phyloP scores from a whole-genome alignment of 495 filamentous ascomycete species.

The Penicillium roqueforti region DNA sequence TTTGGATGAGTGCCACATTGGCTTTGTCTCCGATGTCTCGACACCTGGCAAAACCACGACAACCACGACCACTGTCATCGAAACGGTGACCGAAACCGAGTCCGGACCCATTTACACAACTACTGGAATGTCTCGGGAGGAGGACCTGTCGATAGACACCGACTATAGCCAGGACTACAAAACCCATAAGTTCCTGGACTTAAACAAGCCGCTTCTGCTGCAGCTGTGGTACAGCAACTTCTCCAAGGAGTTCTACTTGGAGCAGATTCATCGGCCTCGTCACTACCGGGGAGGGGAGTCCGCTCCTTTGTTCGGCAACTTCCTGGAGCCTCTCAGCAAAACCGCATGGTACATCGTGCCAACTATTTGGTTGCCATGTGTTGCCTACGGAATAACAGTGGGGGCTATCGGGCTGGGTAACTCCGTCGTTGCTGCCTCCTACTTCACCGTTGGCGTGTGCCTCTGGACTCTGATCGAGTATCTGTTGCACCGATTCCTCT shows the following conservation, averaged over 20 bases:
- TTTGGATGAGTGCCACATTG: conserved; percentile 76
- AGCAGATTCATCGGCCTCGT: conserved; percentile 91
- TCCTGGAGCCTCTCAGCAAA: conserved; percentile 89
- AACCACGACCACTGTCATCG: conserved; percentile 18
- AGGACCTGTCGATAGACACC: conserved; percentile 83
- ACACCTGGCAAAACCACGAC: conserved; percentile 22
- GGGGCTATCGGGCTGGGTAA: conserved; percentile 56
- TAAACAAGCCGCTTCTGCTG: conserved; percentile 76
- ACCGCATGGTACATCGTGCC: conserved; percentile 93
- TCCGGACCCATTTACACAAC: conserved; percentile 57
- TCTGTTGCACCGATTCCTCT: conserved; percentile 81
- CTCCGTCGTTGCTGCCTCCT: conserved; percentile 40
- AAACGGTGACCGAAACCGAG: conserved; percentile 25
- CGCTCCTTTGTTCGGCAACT: conserved; percentile 95
- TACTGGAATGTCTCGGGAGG: conserved; percentile 81
- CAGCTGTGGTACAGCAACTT: conserved; percentile 91
- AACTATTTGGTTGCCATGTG: conserved; percentile 74
- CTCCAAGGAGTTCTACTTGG: conserved; percentile 87
- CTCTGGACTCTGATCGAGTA: conserved; percentile 95
- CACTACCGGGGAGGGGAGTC: conserved; percentile 92
- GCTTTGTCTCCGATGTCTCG: conserved; percentile 55
- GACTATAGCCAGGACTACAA: conserved; percentile 70
- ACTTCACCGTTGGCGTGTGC: conserved; percentile 61
- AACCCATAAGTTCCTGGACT: conserved; percentile 88
- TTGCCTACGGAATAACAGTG: conserved; percentile 69